Evolutionary conservation across 371 early-diverging fungal genomes (phyloP).

Genomic region (Mortierella polycephala): DNA sequence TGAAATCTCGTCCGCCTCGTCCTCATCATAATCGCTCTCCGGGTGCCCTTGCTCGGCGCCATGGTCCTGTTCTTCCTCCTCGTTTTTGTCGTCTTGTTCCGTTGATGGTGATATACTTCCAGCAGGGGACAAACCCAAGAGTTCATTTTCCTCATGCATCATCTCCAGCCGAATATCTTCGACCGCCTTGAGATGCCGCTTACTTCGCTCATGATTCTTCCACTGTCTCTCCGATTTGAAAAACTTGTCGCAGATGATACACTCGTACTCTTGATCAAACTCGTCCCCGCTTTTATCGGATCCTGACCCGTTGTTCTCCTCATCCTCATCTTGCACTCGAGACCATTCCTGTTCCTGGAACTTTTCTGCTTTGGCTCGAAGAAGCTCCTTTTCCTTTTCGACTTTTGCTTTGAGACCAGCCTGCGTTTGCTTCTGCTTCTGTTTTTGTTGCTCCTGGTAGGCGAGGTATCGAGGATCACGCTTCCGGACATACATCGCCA

Average conservation of each 20-base stretch:
- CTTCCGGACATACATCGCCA: slow-evolving; percentile 72
- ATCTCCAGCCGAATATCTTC: slow-evolving; percentile 73
- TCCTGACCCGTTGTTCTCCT: slow-evolving; percentile 44
- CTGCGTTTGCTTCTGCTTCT: slow-evolving; percentile 59
- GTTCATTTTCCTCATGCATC: slow-evolving; percentile 55
- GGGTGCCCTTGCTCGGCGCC: slow-evolving; percentile 1
- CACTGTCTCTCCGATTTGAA: slow-evolving; percentile 83
- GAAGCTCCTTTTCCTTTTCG: slow-evolving; percentile 64
- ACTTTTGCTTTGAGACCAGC: slow-evolving; percentile 64
- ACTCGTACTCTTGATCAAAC: slow-evolving; percentile 68
- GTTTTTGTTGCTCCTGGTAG: slow-evolving; percentile 62
- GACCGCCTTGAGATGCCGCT: slow-evolving; percentile 79
- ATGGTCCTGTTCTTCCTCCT: slow-evolving; percentile 32
- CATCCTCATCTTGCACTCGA: slow-evolving; percentile 57
- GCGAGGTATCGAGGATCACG: slow-evolving; percentile 82
- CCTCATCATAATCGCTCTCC: slow-evolving; percentile 17
- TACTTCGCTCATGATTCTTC: slow-evolving; percentile 80
- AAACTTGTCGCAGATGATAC: slow-evolving; percentile 84
- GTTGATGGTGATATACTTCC: not conserved
- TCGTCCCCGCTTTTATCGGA: slow-evolving; percentile 51
- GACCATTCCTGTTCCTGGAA: slow-evolving; percentile 76
- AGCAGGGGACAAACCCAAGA: slow-evolving; percentile 8
- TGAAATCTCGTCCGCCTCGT: slow-evolving; percentile 11
- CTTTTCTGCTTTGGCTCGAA: slow-evolving; percentile 60
- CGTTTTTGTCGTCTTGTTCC: slow-evolving; percentile 2